phyloP scores from a whole-genome alignment of 2,329 filamentous ascomycete species.

The Fonsecaea multimorphosa region DNA sequence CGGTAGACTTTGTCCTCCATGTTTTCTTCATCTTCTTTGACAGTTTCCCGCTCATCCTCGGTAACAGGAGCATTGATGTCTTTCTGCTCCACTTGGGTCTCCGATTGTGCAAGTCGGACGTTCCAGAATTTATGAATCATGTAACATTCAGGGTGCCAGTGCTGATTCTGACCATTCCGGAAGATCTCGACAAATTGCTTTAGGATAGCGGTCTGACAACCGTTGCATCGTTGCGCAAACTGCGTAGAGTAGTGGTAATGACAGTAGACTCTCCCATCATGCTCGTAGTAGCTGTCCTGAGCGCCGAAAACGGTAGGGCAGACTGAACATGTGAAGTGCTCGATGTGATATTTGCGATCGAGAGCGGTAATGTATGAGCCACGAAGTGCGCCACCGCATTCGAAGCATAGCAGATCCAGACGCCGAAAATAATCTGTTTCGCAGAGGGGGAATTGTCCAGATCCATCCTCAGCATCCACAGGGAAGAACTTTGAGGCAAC shows the following conservation, averaged over 20 bases:
- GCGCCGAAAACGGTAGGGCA: constrained; percentile 98
- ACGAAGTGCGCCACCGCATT: constrained; percentile 88
- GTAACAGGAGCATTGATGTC: constrained; percentile 63
- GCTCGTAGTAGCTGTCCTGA: constrained; percentile 98
- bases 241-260: constrained; percentile 99
- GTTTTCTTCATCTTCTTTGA: constrained; percentile 84
- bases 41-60: constrained; percentile 72
- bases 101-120: constrained; percentile 75
- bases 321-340: constrained; percentile 97
- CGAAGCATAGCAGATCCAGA: constrained; percentile 86
- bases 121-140: constrained; percentile 99
- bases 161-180: constrained; percentile 95
- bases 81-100: constrained; percentile 56
- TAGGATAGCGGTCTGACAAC: constrained; percentile 93
- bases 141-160: constrained; percentile 99
- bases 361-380: constrained; percentile 98
- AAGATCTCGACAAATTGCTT: constrained; percentile 99
- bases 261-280: constrained; percentile 94
- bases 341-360: constrained; percentile 97
- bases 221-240: constrained; percentile 94
- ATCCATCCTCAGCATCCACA: constrained; percentile 85
- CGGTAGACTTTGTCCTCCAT: constrained; percentile 98
- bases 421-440: constrained; percentile 97
- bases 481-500: constrained; percentile 99
- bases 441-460: constrained; percentile 86